Evolutionary conservation across 2,329 filamentous ascomycete genomes (phyloP), one percentile per base, ranked within the genome.

Genomic region (Pseudofabraea citricarpa): DNA sequence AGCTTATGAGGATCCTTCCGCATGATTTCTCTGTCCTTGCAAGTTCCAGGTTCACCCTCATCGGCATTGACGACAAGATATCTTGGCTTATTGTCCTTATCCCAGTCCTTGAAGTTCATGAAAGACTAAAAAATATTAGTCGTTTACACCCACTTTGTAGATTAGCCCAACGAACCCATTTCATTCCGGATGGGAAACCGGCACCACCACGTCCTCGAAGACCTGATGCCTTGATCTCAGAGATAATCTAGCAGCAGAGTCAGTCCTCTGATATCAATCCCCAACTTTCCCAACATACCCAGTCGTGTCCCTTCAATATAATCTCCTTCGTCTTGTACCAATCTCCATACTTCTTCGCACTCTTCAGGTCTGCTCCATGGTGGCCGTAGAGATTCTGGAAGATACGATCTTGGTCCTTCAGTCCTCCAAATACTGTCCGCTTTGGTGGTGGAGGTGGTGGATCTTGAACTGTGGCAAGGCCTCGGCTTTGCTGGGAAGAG

Each of bases 311-410:
- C 77, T 98, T 98, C 57, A 89, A 72, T 47, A 98, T 69, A 46
- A 98, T 98, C 67, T 98, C 93, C 79, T 98, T 98, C 44, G 93
- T 98, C 79, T 94, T 95, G 75, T 98, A 82, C 93, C 93, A 98
- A 69, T 97, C 93, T 58, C 93, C 93, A 77, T 95, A 95, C 73
- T 95, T 95, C 83, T 89, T 90, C 42, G 93, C 90, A 63, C 83
- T 89, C 75, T 93, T 91, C 57, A 98, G 72, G 67, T 96, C 90
- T 51, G 90, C 79, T 41, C 89, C 90, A 71, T 88, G 89, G 64
- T 93, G 89, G 61, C 89, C 84, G 73, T 98, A 98, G 47, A 98
- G 78, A 72, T 98, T 98, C 74, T 95, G 90, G 73, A 98, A 98
- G 70, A 98, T 98, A 60, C 93, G 84, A 72, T 98, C 93, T 73